These are phyloP conservation scores for Jatropha podagrica DNA, from an alignment of 441 rosid genomes.

Conservation along the genomic window DNA sequence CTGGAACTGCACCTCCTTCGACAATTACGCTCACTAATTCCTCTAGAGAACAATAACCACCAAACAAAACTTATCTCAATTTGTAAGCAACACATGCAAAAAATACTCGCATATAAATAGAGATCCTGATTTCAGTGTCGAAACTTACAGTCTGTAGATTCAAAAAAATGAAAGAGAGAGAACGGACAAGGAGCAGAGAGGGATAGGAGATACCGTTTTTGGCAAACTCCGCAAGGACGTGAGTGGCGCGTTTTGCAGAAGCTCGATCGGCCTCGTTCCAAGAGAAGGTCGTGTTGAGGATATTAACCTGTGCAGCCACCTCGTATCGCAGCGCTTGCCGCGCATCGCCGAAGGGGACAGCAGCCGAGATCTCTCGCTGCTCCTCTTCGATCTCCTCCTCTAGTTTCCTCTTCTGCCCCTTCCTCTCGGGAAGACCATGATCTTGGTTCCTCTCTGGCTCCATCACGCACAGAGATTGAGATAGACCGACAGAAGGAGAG, in stretches of 20 bases:
- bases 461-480: slow-evolving; percentile 36
- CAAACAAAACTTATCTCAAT: neutral
- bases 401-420: slow-evolving; percentile 91
- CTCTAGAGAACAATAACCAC: slow-evolving; percentile 42
- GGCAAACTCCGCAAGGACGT: slow-evolving; percentile 92
- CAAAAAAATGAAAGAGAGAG: slow-evolving; percentile 2
- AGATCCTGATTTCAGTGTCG: neutral
- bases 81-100: slow-evolving; percentile 17
- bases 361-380: slow-evolving; percentile 50
- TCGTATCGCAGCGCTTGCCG: slow-evolving; percentile 55
- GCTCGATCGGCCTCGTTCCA: slow-evolving; percentile 93
- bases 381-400: slow-evolving; percentile 67
- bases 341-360: slow-evolving; percentile 48
- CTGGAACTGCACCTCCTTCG: slow-evolving; percentile 93
- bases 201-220: slow-evolving; percentile 62
- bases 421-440: slow-evolving; percentile 69
- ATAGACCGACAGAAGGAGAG: slow-evolving; percentile 15
- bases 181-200: slow-evolving; percentile 20
- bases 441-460: slow-evolving; percentile 62
- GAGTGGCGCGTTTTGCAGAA: slow-evolving; percentile 90
- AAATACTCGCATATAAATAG: neutral
- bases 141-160: neutral
- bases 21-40: slow-evolving; percentile 93
- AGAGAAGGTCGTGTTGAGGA: slow-evolving; percentile 70
- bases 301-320: slow-evolving; percentile 67